Evolutionary conservation across 495 filamentous ascomycete genomes (phyloP).

Genomic region (Neurospora tetraspora): DNA sequence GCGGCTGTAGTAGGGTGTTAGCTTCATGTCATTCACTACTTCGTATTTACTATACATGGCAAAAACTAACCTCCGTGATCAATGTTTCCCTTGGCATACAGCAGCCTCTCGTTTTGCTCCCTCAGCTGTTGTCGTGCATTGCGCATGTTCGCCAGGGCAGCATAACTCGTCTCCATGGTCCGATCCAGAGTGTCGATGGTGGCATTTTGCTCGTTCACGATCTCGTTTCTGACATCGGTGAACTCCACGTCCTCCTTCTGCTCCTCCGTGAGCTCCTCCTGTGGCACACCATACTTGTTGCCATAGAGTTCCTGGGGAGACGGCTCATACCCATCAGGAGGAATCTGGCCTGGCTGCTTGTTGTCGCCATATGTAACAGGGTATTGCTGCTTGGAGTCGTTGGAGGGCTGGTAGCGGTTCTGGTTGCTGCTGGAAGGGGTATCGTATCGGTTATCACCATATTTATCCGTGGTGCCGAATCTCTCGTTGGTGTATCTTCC

Average conservation of each 20-base stretch:
- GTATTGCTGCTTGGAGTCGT: not conserved
- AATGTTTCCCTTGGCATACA: constrained; percentile 4
- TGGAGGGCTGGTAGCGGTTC: constrained; percentile 8
- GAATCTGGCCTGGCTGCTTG: constrained; percentile 19
- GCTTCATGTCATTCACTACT: not conserved
- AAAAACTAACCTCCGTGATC: constrained; percentile 4
- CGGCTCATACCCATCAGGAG: constrained; percentile 20
- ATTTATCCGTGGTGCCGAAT: constrained; percentile 54
- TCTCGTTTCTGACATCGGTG: constrained; percentile 57
- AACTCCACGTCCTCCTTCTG: constrained; percentile 25
- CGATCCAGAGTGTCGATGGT: constrained; percentile 64
- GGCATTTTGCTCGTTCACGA: constrained; percentile 63
- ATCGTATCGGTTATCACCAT: constrained; percentile 55
- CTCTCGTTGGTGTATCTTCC: constrained; percentile 47
- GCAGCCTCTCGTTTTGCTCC: constrained; percentile 2
- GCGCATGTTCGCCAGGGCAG: not conserved
- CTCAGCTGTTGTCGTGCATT: not conserved
- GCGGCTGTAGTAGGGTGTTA: not conserved
- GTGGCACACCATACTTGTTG: constrained; percentile 45
- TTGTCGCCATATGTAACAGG: not conserved
- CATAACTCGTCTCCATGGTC: constrained; percentile 44
- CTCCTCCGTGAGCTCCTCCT: constrained; percentile 65
- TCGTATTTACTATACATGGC: no score
- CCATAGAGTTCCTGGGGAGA: constrained; percentile 32
- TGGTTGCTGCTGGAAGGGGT: constrained; percentile 16